Base-by-base conservation (phyloP, 1,139 yeast species). In the Keqinozyma sinolaborantium region DNA sequence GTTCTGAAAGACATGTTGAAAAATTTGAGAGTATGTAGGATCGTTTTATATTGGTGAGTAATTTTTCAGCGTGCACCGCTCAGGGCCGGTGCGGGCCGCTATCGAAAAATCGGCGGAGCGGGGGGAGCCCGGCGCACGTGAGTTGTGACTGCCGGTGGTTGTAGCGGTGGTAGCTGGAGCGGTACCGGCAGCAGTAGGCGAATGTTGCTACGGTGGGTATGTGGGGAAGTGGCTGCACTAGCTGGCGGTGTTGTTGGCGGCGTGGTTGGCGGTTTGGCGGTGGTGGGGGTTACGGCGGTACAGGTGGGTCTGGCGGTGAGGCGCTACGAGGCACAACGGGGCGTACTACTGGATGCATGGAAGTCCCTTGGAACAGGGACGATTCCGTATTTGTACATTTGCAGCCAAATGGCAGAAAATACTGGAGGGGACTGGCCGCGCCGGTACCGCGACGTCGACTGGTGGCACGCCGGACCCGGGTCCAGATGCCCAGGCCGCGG, bases 1-100 rank as follows among this genome's bases (percentile, higher is more conserved):
- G 78, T 67, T 77, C 83, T 78, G 62, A 76, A 69, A 45, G 81
- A 75, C 83, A 78, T 77, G 14, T 37, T 28, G 30, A 30, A 28
- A 36, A 35, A 28, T 23, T 13, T 9, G n/a, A 18, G 10, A 18
- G 21, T 18, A 10, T 18, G 21, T 18, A 10, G 21, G 28, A 18
- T 23, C 8, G 14, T 9, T 10, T 11, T 6, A 23, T 12, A 9
- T 12, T 14, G 5, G n/a, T 12, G 14, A 5, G 23, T 29, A 11
- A 29, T 23, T 18, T 16, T 29, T 29, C 19, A 16, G 21, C 16
- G 27, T 18, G 21, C 10, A 18, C 21, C 9, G 10, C 21, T 18
- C 21, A 18, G 10, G 21, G 21, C 21, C 21, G 21, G 7, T 7
- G 10, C 21, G 21, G 21, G 21, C 21, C 21, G 21, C 21, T 7